Evolutionary conservation across 345 rosid genomes (phyloP).

Genomic region (Orychophragmus violaceus): DNA sequence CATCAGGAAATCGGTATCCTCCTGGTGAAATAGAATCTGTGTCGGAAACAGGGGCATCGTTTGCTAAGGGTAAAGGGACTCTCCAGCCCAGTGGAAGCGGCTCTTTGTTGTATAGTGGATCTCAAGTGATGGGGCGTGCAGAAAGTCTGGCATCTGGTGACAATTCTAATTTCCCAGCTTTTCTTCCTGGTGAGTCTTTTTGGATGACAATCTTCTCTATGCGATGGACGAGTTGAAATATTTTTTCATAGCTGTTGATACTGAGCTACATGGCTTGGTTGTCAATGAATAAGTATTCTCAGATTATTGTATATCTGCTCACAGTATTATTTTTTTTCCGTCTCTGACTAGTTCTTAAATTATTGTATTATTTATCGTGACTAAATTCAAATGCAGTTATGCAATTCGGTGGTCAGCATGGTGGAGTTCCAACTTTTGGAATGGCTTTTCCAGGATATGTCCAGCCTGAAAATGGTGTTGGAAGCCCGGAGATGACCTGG

Average conservation of each 20-base stretch:
- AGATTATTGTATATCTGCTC: not conserved
- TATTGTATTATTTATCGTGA: not conserved
- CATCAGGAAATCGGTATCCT: conserved; percentile 39
- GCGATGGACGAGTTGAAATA: not conserved
- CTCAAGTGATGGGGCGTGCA: conserved; percentile 62
- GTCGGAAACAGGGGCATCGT: conserved; percentile 50
- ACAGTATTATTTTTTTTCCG: not conserved
- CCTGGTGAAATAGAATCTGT: conserved; percentile 51
- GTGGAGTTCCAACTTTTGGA: conserved; percentile 94
- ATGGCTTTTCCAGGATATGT: conserved; percentile 77
- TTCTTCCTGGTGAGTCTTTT: conserved; percentile 64
- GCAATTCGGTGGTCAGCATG: conserved; percentile 96
- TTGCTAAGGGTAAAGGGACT: conserved; percentile 62
- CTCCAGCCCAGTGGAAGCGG: conserved; percentile 61
- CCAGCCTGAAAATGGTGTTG: conserved; percentile 69
- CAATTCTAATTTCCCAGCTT: conserved; percentile 75
- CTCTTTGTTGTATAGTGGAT: conserved; percentile 60
- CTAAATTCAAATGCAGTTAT: conserved; percentile 36
- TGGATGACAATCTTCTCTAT: not conserved
- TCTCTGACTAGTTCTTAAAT: not conserved
- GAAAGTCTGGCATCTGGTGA: conserved; percentile 62
- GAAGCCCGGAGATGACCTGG: conserved; percentile 98
- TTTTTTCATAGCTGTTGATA: not conserved
- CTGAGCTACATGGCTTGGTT: not conserved
- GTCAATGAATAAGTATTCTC: not conserved